phyloP scores from a whole-genome alignment of 202 grass and related monocot genomes.

The Panicum hallii region DNA sequence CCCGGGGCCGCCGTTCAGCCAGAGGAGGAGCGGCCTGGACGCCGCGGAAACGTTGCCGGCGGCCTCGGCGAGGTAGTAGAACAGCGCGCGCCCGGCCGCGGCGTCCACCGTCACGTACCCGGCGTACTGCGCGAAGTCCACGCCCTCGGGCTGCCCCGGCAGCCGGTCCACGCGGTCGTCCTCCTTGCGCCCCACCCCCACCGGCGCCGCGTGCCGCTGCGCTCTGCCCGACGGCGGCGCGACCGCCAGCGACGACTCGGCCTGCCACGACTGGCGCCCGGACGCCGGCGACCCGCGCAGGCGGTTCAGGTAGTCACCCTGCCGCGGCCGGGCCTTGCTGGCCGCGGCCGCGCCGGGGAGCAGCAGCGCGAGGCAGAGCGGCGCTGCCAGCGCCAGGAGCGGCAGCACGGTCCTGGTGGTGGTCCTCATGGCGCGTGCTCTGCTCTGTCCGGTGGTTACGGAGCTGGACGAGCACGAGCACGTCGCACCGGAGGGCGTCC shows the following conservation, averaged over 20 bases:
- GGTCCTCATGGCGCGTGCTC: conserved; percentile 27
- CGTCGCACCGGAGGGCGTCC: not conserved
- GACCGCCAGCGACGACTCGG: not conserved
- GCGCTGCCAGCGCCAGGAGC: not conserved
- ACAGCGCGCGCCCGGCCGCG: conserved; percentile 69
- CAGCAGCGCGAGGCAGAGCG: conserved; percentile 39
- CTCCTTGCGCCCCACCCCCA: conserved; percentile 50
- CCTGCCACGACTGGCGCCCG: not conserved
- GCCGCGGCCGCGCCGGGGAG: conserved; percentile 1
- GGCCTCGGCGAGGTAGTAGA: conserved; percentile 88
- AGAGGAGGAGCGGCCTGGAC: conserved; percentile 70
- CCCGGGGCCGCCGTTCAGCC: conserved; percentile 89
- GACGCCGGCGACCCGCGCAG: conserved; percentile 41
- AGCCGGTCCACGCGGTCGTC: conserved; percentile 67
- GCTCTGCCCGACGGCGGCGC: not conserved
- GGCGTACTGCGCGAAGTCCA: conserved; percentile 77
- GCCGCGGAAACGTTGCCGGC: conserved; percentile 15
- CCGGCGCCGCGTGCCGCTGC: not conserved
- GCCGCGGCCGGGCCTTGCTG: not conserved
- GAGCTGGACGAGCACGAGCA: conserved; percentile 13
- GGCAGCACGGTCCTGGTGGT: not conserved
- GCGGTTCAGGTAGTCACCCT: conserved; percentile 57
- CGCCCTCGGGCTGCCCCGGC: conserved; percentile 64
- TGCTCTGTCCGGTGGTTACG: conserved; percentile 9
- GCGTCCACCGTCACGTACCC: conserved; percentile 90